Evolutionary conservation across 2,329 filamentous ascomycete species (phyloP), one percentile per base, ranked within the genome.

Genomic region (Calonectria leucothoes): DNA sequence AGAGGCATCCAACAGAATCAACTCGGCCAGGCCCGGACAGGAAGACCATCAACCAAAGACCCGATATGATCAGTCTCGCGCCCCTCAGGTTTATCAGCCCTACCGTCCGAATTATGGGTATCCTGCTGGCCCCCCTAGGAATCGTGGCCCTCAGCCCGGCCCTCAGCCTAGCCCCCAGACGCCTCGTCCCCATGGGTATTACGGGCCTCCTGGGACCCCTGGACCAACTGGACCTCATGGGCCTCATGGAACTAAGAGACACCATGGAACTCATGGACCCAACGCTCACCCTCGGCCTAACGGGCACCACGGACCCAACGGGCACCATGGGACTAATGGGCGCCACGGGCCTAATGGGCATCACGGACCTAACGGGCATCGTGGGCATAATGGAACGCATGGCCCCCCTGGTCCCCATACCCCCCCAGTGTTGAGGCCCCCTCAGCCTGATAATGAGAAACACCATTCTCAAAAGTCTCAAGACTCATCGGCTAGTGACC

Each of bases 1-100:
- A 39, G 88, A 90, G 80, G 87, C 87, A 27, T 86, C 84, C 31
- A 84, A 86, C 74, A 86, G 88, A 75, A 82, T 87, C 76, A 90
- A 89, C 77, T 85, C 86, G 31, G 79, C 82, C 23, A 82, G 82
- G 72, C 78, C 81, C 48, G 68, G 76, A 63, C 70, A 78, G 59
- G 78, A 83, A 35, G 70, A 76, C 25, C 79, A 82, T 35, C 72
- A 74, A 31, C 71, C 74, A 72, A 87, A 86, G 76, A 55, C 80
- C 69, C 80, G 81, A 55, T 75, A 81, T 71, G 78, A 80, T 51
- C 81, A 81, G 49, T 69, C 74, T 27, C 63, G 70, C 65, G 67
- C 70, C 15, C 67, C 75, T 12, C 69, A 69, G 25, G 65, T 63
- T 42, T 71, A 75, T n/a, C 72, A 77, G 27, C 71, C 69, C 52